A percentile compares a stretch with the other conserved stretches of the same genome.
These are phyloP conservation scores for Ogataea paraovalis DNA, from an alignment of 805 yeast species.

Conservation along the genomic window DNA sequence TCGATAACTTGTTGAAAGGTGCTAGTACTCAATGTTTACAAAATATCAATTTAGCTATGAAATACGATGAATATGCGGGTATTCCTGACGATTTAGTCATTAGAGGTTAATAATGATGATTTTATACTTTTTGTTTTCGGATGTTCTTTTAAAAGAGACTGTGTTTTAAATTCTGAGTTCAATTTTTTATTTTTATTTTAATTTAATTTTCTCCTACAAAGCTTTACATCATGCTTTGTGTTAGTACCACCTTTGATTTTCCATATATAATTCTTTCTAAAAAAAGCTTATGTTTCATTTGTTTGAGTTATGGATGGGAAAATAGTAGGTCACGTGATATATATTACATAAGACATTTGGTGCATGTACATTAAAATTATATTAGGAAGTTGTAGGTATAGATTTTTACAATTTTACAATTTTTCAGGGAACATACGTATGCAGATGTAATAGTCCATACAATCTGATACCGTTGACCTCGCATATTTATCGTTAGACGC, in stretches of 20 bases:
- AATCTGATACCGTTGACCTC: too few species aligned
- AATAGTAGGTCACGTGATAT: too few species aligned
- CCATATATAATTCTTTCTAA: neutral
- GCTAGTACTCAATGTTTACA: constrained; percentile 99
- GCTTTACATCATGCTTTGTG: neutral
- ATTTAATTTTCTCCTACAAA: neutral
- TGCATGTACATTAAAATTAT: too few species aligned
- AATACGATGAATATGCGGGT: constrained; percentile 92
- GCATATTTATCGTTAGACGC: too few species aligned
- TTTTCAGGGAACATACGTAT: too few species aligned
- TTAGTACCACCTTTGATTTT: neutral
- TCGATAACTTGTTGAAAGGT: constrained; percentile 93
- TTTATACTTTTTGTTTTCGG: neutral
- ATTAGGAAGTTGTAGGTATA: too few species aligned
- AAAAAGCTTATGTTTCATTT: neutral
- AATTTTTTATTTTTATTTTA: too few species aligned
- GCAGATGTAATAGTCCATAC: too few species aligned
- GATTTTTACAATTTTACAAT: too few species aligned
- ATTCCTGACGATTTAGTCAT: constrained; percentile 70
- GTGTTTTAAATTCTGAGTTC: neutral
- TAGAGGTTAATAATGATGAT: constrained; percentile 35
- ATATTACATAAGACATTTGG: too few species aligned
- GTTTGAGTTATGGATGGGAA: too few species aligned
- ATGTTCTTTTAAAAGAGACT: neutral
- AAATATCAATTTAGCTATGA: constrained; percentile 85